Evolutionary conservation across 108 stramenopile genomes (phyloP), one percentile per base, ranked within the genome.

Genomic region (Stephanodiscus minutulus): DNA sequence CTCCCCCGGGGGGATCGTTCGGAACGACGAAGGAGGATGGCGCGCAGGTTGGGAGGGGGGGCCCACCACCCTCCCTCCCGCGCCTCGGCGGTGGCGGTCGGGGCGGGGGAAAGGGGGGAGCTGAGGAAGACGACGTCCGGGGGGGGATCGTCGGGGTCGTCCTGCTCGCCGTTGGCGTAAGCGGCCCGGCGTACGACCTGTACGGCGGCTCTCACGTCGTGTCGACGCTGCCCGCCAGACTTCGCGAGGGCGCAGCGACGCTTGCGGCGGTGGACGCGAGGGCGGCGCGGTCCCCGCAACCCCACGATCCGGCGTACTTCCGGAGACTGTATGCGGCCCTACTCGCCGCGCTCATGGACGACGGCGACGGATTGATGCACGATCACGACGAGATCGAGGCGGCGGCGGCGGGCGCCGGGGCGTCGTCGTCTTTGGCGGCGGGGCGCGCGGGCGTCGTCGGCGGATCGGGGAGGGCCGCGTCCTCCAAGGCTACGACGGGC

Each of bases 161-260:
- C 18, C 27, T 79, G 4, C 66, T 79, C 11, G 73, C 79, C 3
- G 66, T 79, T 1, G 79, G 71, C 44, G 55, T 60, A 0, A 73
- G 54, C 1, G 79, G 79, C 41, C 79, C 79, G 25, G 31, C 79
- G 6, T 79, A 79, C 41, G 79, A 79, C 67, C 39, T 73, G 28
- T 79, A 57, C 22, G 79, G 79, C 21, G 65, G 46, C 22, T 79
- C 72, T 18, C 39, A 72, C 15, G 25, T 79, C 0, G 57, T 68
- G 50, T 41, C 66, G 6, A 73, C 66, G 13, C 64, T 79, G 11
- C 71, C 72, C 21, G 22, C 18, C 24, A 37, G 79, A 27, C 48
- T 79, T 44, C 59, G 66, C 6, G 66, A 79, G 31, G 58, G 49
- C 8, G 55, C 68, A 67, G 13, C 3, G 13, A 68, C 59, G 20